These are phyloP conservation scores for Galium porrigens DNA, from an alignment of 305 asterid species.

Conservation along the genomic window DNA sequence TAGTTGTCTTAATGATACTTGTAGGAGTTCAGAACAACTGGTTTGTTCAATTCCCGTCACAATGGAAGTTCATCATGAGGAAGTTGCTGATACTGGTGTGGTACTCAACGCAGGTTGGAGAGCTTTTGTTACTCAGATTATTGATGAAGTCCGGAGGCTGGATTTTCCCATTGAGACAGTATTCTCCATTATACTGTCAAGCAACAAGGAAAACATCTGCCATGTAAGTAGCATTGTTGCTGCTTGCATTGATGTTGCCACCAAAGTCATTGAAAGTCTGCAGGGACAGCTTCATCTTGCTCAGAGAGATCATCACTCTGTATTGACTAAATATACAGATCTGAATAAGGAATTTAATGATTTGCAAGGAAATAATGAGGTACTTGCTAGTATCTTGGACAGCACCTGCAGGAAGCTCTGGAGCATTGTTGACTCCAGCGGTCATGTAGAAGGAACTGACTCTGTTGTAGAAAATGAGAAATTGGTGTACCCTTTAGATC, in stretches of 20 bases:
- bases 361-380: constrained; percentile 29
- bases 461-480: constrained; percentile 25
- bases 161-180: constrained; percentile 32
- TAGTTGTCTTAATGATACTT: constrained; percentile 38
- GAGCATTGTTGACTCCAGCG: constrained; percentile 32
- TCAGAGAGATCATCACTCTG: constrained; percentile 29
- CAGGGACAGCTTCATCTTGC: constrained; percentile 45
- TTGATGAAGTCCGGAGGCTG: constrained; percentile 40
- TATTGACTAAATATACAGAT: constrained; percentile 28
- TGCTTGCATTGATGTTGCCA: constrained; percentile 50
- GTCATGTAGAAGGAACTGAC: constrained; percentile 29
- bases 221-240: constrained; percentile 34
- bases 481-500: constrained; percentile 34
- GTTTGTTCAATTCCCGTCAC: constrained; percentile 38
- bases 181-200: constrained; percentile 20
- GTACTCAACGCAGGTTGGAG: constrained; percentile 49
- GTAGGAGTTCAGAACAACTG: constrained; percentile 38
- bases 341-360: constrained; percentile 20
- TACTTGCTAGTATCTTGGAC: constrained; percentile 31
- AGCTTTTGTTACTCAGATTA: constrained; percentile 38
- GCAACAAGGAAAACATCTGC: constrained; percentile 23
- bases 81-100: constrained; percentile 39
- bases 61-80: constrained; percentile 43
- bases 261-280: constrained; percentile 41
- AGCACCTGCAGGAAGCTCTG: constrained; percentile 36